Evolutionary conservation across 1,284 basidiomycete genomes (phyloP).

Genomic region (Microbotryum scabiosae): DNA sequence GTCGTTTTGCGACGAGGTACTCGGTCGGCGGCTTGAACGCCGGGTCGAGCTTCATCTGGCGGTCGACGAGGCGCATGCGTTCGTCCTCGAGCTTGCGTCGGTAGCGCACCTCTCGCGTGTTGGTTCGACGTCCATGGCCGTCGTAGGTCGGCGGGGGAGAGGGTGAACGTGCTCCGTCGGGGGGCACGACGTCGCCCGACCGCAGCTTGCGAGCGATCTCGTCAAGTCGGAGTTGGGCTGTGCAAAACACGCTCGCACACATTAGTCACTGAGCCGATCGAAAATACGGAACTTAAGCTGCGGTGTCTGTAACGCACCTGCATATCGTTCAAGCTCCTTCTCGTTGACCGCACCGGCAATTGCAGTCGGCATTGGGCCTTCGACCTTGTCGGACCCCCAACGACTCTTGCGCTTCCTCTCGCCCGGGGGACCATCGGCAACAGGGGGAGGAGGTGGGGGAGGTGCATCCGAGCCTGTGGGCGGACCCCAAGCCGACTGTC

Average conservation of each 20-base stretch:
- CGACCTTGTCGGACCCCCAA: slow-evolving; percentile 73
- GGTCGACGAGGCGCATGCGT: slow-evolving; percentile 75
- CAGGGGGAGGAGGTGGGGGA: slow-evolving; percentile 9
- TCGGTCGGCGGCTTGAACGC: slow-evolving; percentile 93
- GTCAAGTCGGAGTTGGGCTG: slow-evolving; percentile 85
- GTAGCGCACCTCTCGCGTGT: slow-evolving; percentile 96
- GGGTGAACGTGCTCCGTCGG: slow-evolving; percentile 70
- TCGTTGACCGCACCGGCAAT: slow-evolving; percentile 85
- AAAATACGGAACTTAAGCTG: background rate
- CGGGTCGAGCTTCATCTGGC: slow-evolving; percentile 93
- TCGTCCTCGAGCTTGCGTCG: slow-evolving; percentile 97
- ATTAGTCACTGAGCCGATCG: background rate
- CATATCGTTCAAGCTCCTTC: slow-evolving; percentile 84
- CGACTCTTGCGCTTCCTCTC: slow-evolving; percentile 80
- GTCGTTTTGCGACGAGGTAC: slow-evolving; percentile 73
- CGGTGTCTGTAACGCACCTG: slow-evolving; percentile 4
- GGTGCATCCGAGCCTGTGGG: slow-evolving; percentile 1
- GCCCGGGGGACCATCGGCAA: slow-evolving; percentile 5
- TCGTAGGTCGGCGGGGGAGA: slow-evolving; percentile 98
- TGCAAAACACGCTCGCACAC: slow-evolving; percentile 36
- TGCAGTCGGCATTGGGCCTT: slow-evolving; percentile 82
- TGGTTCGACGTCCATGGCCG: slow-evolving; percentile 89
- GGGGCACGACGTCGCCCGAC: slow-evolving; percentile 88
- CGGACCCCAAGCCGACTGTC: slow-evolving; percentile 1
- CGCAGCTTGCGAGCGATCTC: slow-evolving; percentile 94